phyloP scores from a whole-genome alignment of 352 stramenopile species.

The Phytophthora quininea region DNA sequence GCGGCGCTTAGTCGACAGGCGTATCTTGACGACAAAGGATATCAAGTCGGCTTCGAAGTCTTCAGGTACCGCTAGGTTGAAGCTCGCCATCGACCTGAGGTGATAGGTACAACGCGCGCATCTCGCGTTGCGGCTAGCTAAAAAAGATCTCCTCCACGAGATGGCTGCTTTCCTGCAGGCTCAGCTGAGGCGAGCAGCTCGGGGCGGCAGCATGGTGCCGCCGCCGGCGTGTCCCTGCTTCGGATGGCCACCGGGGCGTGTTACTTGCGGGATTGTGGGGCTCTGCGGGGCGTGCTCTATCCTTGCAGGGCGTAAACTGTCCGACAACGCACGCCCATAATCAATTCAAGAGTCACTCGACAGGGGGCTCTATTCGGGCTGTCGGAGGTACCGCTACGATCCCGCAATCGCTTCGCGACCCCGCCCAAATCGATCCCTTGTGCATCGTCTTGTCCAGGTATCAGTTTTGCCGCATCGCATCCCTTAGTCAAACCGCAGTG shows the following conservation, averaged over 20 bases:
- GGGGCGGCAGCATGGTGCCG: background rate
- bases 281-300: background rate
- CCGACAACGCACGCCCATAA: background rate
- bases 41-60: background rate
- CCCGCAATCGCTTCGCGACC: background rate
- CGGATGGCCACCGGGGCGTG: background rate
- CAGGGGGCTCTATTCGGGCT: background rate
- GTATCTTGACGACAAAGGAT: background rate
- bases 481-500: background rate
- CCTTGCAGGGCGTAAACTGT: background rate
- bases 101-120: background rate
- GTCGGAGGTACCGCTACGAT: background rate
- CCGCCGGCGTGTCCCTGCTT: background rate
- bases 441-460: background rate
- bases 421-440: background rate
- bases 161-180: constrained; percentile 16
- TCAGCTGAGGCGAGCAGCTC: background rate
- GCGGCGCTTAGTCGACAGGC: background rate
- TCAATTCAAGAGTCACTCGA: background rate
- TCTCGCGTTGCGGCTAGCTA: constrained; percentile 13
- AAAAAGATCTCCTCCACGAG: constrained; percentile 4
- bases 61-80: background rate
- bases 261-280: background rate
- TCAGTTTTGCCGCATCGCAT: background rate
- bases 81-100: background rate